Conservation (phyloP, 768 basidiomycete species). For the Russula emetica region DNA sequence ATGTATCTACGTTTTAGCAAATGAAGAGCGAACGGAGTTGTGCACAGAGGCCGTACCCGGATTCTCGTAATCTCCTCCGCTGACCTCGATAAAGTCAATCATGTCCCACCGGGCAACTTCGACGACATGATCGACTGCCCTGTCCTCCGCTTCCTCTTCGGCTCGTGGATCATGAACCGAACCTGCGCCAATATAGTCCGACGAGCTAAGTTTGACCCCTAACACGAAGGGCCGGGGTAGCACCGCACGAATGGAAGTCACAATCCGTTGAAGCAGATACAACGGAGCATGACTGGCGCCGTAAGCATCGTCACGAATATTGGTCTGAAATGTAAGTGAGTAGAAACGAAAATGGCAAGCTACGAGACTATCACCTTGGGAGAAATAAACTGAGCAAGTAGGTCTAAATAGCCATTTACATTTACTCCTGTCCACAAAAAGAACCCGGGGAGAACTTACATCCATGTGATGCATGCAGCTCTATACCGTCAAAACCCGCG, state of each 20-base stretch:
- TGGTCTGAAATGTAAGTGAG: constrained; percentile 37
- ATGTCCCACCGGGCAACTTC: constrained; percentile 58
- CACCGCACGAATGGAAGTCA: constrained; percentile 49
- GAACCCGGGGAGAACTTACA: constrained; percentile 47
- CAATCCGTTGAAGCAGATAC: constrained; percentile 54
- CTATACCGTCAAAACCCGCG: constrained; percentile 80
- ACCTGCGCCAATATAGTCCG: constrained; percentile 55
- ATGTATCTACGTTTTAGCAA: background rate
- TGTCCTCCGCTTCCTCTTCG: constrained; percentile 36
- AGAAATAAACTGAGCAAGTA: constrained; percentile 75
- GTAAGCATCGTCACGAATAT: constrained; percentile 59
- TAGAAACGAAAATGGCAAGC: background rate
- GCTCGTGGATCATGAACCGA: constrained; percentile 26
- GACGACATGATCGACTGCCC: constrained; percentile 57
- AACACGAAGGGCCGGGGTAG: constrained; percentile 60
- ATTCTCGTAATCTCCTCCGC: constrained; percentile 80
- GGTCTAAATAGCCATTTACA: constrained; percentile 43
- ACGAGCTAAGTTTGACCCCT: constrained; percentile 76
- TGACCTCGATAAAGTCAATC: constrained; percentile 84
- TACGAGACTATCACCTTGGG: constrained; percentile 47
- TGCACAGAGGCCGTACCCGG: constrained; percentile 46
- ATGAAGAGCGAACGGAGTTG: background rate
- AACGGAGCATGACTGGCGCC: constrained; percentile 45
- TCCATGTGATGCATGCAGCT: constrained; percentile 83
- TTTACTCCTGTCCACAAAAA: background rate